Percentiles rank a stretch among this genome's conserved stretches.
Evolutionary conservation across 1,284 basidiomycete genomes (phyloP).

Genomic region (Fistulina hepatica): DNA sequence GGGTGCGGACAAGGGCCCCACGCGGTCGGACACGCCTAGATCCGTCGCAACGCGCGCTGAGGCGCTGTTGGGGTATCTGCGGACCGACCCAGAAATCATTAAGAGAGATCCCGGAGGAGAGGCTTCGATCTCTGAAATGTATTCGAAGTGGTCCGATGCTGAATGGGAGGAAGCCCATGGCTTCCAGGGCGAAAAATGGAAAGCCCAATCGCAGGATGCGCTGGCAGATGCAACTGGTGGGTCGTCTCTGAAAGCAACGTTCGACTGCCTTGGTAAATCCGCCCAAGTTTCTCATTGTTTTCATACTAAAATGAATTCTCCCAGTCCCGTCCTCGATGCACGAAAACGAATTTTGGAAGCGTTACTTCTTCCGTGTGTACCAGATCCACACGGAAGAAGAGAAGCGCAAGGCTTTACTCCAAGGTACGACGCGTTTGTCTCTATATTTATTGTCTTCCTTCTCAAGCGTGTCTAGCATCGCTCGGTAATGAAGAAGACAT

Average conservation of each 20-base stretch:
- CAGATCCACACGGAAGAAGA: conserved; percentile 80
- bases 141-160: conserved; percentile 46
- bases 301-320: too few species aligned
- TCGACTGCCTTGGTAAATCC: conserved; percentile 50
- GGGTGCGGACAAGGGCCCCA: conserved; percentile 35
- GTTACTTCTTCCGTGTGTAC: conserved; percentile 85
- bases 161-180: conserved; percentile 47
- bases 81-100: conserved; percentile 67
- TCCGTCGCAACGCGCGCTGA: conserved; percentile 69
- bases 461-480: conserved; percentile 28
- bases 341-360: conserved; percentile 73
- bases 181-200: conserved; percentile 45
- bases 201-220: conserved; percentile 35
- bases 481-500: conserved; percentile 63
- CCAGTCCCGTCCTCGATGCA: conserved; percentile 64
- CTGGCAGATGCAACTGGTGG: conserved; percentile 44
- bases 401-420: conserved; percentile 69
- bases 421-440: conserved; percentile 45
- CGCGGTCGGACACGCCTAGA: conserved; percentile 33
- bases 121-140: conserved; percentile 43
- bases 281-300: conserved; percentile 6
- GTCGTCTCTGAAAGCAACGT: conserved; percentile 44
- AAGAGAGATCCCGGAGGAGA: conserved; percentile 67
- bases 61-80: conserved; percentile 62
- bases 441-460: conserved; percentile 5